phyloP scores from a whole-genome alignment of 2,329 filamentous ascomycete species.

The Verticillium longisporum region DNA sequence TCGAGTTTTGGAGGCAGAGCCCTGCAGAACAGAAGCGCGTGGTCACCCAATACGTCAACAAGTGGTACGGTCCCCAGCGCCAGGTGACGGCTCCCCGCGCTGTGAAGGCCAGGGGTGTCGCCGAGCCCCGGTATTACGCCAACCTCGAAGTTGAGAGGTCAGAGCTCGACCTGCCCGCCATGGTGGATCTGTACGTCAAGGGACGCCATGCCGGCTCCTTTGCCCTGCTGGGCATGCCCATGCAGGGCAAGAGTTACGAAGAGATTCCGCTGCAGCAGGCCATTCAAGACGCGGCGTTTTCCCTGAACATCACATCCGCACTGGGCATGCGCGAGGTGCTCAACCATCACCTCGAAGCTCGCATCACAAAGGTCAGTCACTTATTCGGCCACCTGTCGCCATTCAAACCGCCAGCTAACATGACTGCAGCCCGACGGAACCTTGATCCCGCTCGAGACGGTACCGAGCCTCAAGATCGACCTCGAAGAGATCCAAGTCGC shows the following conservation, averaged over 20 bases:
- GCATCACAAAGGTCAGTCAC: conserved; percentile 23
- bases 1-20: conserved; percentile 43
- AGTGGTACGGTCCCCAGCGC: conserved; percentile 32
- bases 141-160: conserved; percentile 27
- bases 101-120: neutral
- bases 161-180: conserved; percentile 28
- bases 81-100: neutral
- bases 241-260: conserved; percentile 21
- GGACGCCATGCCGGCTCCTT: conserved; percentile 22
- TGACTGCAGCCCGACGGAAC: conserved; percentile 23
- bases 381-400: neutral
- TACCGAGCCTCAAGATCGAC: conserved; percentile 28
- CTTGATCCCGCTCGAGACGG: conserved; percentile 14
- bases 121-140: conserved; percentile 24
- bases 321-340: neutral
- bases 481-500: conserved; percentile 25
- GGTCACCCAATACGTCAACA: conserved; percentile 50
- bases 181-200: conserved; percentile 25
- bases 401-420: neutral
- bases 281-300: conserved; percentile 1
- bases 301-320: neutral
- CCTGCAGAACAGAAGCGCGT: conserved; percentile 52
- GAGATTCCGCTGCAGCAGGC: conserved; percentile 21
- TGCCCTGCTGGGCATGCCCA: conserved; percentile 29
- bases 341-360: conserved; percentile 17